Conservation (phyloP, 257 asterid species). For the Solanum chaucha region DNA sequence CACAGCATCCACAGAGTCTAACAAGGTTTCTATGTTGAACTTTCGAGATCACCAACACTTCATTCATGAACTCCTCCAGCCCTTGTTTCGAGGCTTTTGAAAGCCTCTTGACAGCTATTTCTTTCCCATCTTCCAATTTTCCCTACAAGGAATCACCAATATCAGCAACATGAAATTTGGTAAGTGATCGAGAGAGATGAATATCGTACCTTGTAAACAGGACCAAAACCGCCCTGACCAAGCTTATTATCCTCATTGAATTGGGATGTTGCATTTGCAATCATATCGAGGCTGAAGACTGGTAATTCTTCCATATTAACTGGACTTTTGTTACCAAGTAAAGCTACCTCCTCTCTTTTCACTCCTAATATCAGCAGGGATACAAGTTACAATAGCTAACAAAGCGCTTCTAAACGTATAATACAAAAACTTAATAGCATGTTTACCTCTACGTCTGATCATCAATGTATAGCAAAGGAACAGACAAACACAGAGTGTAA, state of each 20-base stretch:
- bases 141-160: slow-evolving; percentile 23
- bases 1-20: not conserved
- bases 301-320: slow-evolving; percentile 23
- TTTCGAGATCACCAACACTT: slow-evolving; percentile 48
- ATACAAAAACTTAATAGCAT: not conserved
- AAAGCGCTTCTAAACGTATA: not conserved
- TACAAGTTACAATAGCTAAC: not conserved
- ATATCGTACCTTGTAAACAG: slow-evolving; percentile 13
- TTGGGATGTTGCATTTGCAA: slow-evolving; percentile 31
- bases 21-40: slow-evolving; percentile 62
- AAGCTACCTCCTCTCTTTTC: not conserved
- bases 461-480: not conserved
- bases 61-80: slow-evolving; percentile 45
- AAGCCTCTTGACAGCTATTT: slow-evolving; percentile 56
- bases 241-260: slow-evolving; percentile 28
- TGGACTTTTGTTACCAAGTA: not conserved
- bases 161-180: not conserved
- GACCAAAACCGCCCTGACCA: slow-evolving; percentile 63
- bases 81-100: slow-evolving; percentile 51
- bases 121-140: slow-evolving; percentile 32
- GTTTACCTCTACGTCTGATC: not conserved
- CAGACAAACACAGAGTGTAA: not conserved
- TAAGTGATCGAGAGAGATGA: not conserved
- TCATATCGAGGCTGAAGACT: slow-evolving; percentile 21
- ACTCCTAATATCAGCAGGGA: not conserved